Evolutionary conservation across 108 stramenopile genomes (phyloP), one percentile per base, ranked within the genome.

Genomic region (Cyclotella baltica): DNA sequence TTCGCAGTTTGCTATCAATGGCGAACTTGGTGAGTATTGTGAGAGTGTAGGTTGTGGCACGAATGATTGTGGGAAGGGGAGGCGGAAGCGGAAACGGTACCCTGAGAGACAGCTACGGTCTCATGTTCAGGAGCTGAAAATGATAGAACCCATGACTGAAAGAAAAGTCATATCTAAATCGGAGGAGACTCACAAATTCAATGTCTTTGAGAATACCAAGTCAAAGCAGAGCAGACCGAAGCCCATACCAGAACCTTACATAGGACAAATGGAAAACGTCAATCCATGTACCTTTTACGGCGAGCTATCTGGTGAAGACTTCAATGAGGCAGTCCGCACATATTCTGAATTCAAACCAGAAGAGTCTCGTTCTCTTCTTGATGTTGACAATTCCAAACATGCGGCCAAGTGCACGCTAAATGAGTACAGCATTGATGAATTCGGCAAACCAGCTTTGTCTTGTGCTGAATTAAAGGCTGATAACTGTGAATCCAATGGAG

Each of bases 401-500:
- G 38, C 38, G 29, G 71, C 71, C 8, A 47, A 40, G n/a, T 72
- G 71, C 36, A 59, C 57, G 9, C 37, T 57, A 8, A 72, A 72
- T 37, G 57, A 57, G 9, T 72, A 59, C 71, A 72, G 71, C 56
- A 72, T 72, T 28, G 71, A 72, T 37, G 69, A 70, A 3, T 65
- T 4, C 23, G 8, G 8, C 23, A 65, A 37, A 0, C 64, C 64
- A 5, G 19, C 40, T 29, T 65, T 65, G 40, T 27, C 11, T 2
- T 65, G 64, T 28, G 27, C 25, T 20, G 64, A 25, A 8, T 65
- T 65, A 37, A 46, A 25, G 40, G 19, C 16, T 15, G 43, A 65
- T 1, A 38, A 46, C 8, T 65, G 64, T 25, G 23, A n/a, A 34
- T 18, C 5, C 19, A 65, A 65, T 46, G 64, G 46, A 43, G 64